A percentile compares a stretch with the other conserved stretches of the same genome.
phyloP scores from a whole-genome alignment of 257 asterid species.

The Salvia miltiorrhiza region DNA sequence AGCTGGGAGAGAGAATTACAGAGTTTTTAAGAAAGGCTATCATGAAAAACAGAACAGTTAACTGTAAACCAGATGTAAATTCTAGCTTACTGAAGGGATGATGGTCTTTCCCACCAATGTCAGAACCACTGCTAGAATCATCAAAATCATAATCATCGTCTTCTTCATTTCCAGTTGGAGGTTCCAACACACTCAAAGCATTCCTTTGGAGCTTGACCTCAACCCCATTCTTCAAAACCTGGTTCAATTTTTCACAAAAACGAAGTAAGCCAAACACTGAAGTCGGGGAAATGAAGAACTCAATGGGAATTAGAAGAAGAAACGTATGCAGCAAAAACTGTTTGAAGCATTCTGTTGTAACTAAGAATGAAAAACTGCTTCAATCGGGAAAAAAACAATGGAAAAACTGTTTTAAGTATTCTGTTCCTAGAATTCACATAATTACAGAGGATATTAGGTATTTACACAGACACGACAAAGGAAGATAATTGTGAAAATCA shows the following conservation, averaged over 20 bases:
- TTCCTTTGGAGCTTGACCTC: conserved; percentile 93
- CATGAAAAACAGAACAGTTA: neutral
- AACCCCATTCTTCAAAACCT: conserved; percentile 92
- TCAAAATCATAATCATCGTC: conserved; percentile 68
- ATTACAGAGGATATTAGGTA: neutral
- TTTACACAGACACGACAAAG: neutral
- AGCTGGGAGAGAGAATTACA: conserved; percentile 47
- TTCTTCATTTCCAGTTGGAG: conserved; percentile 86
- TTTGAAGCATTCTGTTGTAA: too few species aligned
- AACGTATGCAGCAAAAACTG: neutral
- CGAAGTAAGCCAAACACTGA: neutral
- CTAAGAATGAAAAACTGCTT: too few species aligned
- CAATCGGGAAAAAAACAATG: too few species aligned
- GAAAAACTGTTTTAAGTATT: neutral
- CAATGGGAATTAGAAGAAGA: neutral
- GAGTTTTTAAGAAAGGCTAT: neutral
- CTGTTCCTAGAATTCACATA: neutral
- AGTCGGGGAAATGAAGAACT: neutral
- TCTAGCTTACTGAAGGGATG: conserved; percentile 48
- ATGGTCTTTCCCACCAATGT: conserved; percentile 52
- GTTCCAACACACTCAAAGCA: conserved; percentile 86
- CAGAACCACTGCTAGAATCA: conserved; percentile 75
- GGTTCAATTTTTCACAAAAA: neutral
- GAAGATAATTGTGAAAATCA: neutral
- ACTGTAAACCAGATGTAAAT: neutral